A percentile compares a stretch with the other conserved stretches of the same genome.
phyloP scores from a whole-genome alignment of 306 rosid species.

The Lotus japonicus region DNA sequence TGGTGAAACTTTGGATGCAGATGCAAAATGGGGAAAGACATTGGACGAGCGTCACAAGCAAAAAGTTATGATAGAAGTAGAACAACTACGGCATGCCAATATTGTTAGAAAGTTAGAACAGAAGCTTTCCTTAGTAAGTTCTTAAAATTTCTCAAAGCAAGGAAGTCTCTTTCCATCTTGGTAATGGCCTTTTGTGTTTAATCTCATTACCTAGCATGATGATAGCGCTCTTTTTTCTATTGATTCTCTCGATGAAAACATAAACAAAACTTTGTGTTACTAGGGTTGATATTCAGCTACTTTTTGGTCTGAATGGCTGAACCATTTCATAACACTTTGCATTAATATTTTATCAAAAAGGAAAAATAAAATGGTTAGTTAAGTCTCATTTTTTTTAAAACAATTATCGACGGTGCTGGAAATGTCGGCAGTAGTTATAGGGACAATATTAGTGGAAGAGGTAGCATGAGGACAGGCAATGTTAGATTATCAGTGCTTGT shows the following conservation, averaged over 20 bases:
- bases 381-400: background rate
- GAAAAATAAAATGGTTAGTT: background rate
- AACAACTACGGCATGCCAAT: constrained; percentile 46
- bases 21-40: constrained; percentile 89
- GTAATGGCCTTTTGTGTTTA: background rate
- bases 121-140: constrained; percentile 75
- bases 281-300: background rate
- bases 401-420: background rate
- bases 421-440: background rate
- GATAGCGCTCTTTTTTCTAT: background rate
- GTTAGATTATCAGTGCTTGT: background rate
- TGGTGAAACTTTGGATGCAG: constrained; percentile 83
- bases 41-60: constrained; percentile 53
- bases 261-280: background rate
- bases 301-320: background rate
- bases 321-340: background rate
- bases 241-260: background rate
- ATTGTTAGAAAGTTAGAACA: constrained; percentile 67
- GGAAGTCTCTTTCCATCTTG: constrained; percentile 13
- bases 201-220: background rate
- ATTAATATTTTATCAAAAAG: background rate
- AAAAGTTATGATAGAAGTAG: constrained; percentile 63
- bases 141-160: constrained; percentile 3
- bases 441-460: background rate
- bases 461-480: background rate